Conservation (phyloP, 2,329 filamentous ascomycete species). For the Cladorrhinum sp. region DNA sequence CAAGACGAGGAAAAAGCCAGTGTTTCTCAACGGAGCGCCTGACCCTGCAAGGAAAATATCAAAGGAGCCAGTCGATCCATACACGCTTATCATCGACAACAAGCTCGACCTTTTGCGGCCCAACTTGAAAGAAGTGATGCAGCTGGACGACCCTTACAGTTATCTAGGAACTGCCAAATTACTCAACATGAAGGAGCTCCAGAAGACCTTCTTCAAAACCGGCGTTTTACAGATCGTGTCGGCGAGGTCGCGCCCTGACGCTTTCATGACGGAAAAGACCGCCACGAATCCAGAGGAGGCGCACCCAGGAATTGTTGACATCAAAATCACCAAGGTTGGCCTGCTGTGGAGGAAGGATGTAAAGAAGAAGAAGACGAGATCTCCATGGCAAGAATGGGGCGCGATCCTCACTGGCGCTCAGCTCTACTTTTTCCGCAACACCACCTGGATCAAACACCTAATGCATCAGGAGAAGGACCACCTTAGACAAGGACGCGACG, state of each 20-base stretch:
- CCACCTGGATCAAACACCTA: constrained; percentile 84
- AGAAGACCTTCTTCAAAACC: constrained; percentile 86
- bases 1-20: constrained; percentile 67
- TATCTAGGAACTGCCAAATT: constrained; percentile 75
- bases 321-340: constrained; percentile 95
- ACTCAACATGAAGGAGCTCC: constrained; percentile 76
- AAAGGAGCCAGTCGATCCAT: constrained; percentile 90
- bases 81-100: constrained; percentile 87
- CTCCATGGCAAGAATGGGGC: constrained; percentile 99
- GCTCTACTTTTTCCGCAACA: constrained; percentile 93
- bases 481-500: constrained; percentile 71
- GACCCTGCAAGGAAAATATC: constrained; percentile 63
- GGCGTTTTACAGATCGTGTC: constrained; percentile 94
- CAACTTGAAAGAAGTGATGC: constrained; percentile 86
- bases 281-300: constrained; percentile 81
- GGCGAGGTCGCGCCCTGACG: constrained; percentile 85
- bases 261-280: constrained; percentile 87
- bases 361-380: constrained; percentile 91
- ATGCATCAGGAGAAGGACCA: constrained; percentile 86
- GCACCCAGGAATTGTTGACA: constrained; percentile 90
- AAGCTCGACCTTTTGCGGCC: constrained; percentile 81
- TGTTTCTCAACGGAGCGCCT: constrained; percentile 63
- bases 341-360: constrained; percentile 89
- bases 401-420: constrained; percentile 95
- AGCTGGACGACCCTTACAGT: constrained; percentile 85